A percentile compares a stretch with the other conserved stretches of the same genome.
These are phyloP conservation scores for Trebouxia gelatinosa DNA, from an alignment of 163 green algal species.

Conservation along the genomic window DNA sequence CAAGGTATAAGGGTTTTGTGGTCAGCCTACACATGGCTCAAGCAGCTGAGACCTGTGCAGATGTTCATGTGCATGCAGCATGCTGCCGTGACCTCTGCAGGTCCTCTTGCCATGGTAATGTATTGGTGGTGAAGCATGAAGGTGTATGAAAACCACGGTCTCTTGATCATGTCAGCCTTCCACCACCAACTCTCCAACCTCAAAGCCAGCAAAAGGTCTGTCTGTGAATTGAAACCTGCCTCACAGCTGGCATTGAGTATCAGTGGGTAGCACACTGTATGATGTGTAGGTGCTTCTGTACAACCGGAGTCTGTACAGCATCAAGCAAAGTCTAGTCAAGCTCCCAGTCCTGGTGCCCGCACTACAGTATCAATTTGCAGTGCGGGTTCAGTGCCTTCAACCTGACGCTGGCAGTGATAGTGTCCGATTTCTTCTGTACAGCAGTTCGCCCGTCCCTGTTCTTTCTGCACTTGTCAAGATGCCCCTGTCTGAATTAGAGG, in stretches of 20 bases:
- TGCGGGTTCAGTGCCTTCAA: slow-evolving; percentile 44
- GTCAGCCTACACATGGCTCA: too few relatives aligned
- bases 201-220: too few relatives aligned
- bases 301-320: slow-evolving; percentile 8
- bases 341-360: slow-evolving; percentile 53
- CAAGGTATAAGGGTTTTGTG: too few relatives aligned
- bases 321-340: slow-evolving; percentile 26
- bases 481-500: slow-evolving; percentile 48
- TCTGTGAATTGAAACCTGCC: too few relatives aligned
- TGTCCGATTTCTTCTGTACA: slow-evolving; percentile 51
- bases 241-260: too few relatives aligned
- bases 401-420: slow-evolving; percentile 37
- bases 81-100: too few relatives aligned
- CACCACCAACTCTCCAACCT: too few relatives aligned
- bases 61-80: too few relatives aligned
- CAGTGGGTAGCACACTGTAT: background rate
- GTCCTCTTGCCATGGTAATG: background rate
- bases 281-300: slow-evolving; percentile 18
- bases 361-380: slow-evolving; percentile 55
- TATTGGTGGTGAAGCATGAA: too few relatives aligned
- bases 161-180: too few relatives aligned
- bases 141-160: too few relatives aligned
- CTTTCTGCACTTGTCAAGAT: slow-evolving; percentile 51
- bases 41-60: too few relatives aligned
- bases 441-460: slow-evolving; percentile 31